Evolutionary conservation across 1,139 yeast genomes (phyloP).

Genomic region (Meyerozyma elateridarum): DNA sequence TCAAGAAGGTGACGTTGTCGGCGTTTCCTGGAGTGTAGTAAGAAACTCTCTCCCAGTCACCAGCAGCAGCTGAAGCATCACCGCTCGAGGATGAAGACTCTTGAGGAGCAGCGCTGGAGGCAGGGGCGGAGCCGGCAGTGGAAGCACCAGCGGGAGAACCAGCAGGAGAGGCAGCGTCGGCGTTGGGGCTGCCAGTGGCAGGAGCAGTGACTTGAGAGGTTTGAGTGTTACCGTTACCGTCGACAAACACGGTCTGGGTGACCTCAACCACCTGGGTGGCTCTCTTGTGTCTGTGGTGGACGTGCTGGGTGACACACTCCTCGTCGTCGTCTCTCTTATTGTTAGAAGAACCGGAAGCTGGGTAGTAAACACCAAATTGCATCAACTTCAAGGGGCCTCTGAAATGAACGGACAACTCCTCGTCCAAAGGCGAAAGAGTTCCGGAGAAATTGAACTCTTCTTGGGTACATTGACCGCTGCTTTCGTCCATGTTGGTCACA

Average conservation of each 20-base stretch:
- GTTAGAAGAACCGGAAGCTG: conserved; percentile 30
- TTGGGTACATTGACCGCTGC: conserved; percentile 50
- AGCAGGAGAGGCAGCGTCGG: conserved; percentile 10
- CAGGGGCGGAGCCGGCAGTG: conserved; percentile 9
- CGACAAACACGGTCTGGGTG: conserved; percentile 69
- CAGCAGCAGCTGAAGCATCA: conserved; percentile 12
- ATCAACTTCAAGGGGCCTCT: conserved; percentile 68
- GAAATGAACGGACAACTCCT: conserved; percentile 72
- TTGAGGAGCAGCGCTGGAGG: conserved; percentile 10
- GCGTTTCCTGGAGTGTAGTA: conserved; percentile 24
- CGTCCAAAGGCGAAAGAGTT: conserved; percentile 60
- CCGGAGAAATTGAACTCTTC: conserved; percentile 50
- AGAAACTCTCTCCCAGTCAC: conserved; percentile 23
- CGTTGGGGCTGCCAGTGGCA: conserved; percentile 5
- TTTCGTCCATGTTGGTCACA: conserved; percentile 49
- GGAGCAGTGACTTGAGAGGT: conserved; percentile 16
- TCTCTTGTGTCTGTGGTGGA: conserved; percentile 61
- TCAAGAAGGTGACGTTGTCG: conserved; percentile 21
- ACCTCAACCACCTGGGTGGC: conserved; percentile 63
- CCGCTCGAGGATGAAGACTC: conserved; percentile 9
- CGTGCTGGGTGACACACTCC: conserved; percentile 39
- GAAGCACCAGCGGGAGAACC: conserved; percentile 13
- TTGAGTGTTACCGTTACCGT: conserved; percentile 49
- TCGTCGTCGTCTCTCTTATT: conserved; percentile 24
- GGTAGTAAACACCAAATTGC: conserved; percentile 63